Conservation (phyloP, 83 land plant species). For the Thuja plicata region DNA sequence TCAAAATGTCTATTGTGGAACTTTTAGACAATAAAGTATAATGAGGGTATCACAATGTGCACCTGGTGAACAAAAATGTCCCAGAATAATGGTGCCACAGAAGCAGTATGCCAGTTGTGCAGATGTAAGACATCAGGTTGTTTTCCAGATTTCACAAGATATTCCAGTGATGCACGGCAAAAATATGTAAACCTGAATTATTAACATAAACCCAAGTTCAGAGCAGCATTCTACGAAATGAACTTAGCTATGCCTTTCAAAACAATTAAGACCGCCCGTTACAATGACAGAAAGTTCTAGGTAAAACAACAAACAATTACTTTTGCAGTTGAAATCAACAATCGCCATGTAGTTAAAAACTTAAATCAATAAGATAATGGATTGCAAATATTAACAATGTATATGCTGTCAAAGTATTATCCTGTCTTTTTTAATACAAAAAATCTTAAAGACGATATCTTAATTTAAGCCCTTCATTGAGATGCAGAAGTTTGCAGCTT, state of each 20-base stretch:
- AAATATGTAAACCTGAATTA: constrained; percentile 72
- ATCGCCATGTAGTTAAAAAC: neutral
- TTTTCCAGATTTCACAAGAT: constrained; percentile 68
- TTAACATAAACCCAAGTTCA: neutral
- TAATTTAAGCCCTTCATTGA: neutral
- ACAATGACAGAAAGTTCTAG: neutral
- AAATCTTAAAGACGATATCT: neutral
- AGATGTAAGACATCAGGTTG: constrained; percentile 75
- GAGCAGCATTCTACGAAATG: neutral
- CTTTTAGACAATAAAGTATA: neutral
- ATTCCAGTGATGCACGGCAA: constrained; percentile 71
- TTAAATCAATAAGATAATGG: neutral
- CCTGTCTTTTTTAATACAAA: neutral
- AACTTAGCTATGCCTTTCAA: neutral
- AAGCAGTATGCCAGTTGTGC: constrained; percentile 80
- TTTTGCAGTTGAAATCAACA: neutral
- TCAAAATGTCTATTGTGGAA: no score
- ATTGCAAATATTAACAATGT: neutral
- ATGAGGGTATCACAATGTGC: neutral
- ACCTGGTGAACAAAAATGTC: constrained; percentile 72
- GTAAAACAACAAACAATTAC: neutral
- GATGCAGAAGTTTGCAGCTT: neutral
- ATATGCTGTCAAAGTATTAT: neutral
- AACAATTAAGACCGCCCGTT: neutral
- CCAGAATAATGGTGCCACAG: constrained; percentile 82